phyloP scores from a whole-genome alignment of 2,329 filamentous ascomycete species.

The Nothopassalora personata region DNA sequence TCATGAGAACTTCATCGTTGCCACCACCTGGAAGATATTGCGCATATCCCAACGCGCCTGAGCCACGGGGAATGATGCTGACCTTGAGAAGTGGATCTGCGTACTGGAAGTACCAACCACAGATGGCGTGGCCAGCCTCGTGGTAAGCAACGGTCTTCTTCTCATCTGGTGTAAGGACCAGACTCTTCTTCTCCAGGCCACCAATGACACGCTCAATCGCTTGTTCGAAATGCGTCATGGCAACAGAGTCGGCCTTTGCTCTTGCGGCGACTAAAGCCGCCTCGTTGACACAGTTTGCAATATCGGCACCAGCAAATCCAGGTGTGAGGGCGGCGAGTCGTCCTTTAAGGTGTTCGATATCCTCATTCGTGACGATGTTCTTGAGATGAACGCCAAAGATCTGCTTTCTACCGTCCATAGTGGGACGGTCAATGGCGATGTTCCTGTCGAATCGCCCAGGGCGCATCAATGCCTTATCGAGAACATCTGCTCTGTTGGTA shows the following conservation, averaged over 20 bases:
- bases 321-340: slow-evolving; percentile 88
- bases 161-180: slow-evolving; percentile 87
- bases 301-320: slow-evolving; percentile 95
- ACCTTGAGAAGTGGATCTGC: slow-evolving; percentile 98
- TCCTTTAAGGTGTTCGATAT: slow-evolving; percentile 80
- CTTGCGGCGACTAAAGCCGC: slow-evolving; percentile 91
- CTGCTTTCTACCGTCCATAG: slow-evolving; percentile 92
- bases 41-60: slow-evolving; percentile 89
- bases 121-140: slow-evolving; percentile 96
- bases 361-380: slow-evolving; percentile 90
- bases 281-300: slow-evolving; percentile 97
- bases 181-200: slow-evolving; percentile 92
- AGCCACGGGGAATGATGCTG: slow-evolving; percentile 93
- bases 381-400: slow-evolving; percentile 93
- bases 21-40: slow-evolving; percentile 92
- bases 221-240: slow-evolving; percentile 90
- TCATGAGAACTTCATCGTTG: slow-evolving; percentile 93
- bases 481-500: slow-evolving; percentile 89
- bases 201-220: slow-evolving; percentile 96
- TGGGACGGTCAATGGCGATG: slow-evolving; percentile 89
- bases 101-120: slow-evolving; percentile 93
- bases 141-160: slow-evolving; percentile 97
- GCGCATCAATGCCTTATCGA: slow-evolving; percentile 93
- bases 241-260: slow-evolving; percentile 70
- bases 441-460: slow-evolving; percentile 96